These are phyloP conservation scores for Symmetrospora coprosmae DNA, from an alignment of 768 basidiomycete genomes.

Conservation along the genomic window DNA sequence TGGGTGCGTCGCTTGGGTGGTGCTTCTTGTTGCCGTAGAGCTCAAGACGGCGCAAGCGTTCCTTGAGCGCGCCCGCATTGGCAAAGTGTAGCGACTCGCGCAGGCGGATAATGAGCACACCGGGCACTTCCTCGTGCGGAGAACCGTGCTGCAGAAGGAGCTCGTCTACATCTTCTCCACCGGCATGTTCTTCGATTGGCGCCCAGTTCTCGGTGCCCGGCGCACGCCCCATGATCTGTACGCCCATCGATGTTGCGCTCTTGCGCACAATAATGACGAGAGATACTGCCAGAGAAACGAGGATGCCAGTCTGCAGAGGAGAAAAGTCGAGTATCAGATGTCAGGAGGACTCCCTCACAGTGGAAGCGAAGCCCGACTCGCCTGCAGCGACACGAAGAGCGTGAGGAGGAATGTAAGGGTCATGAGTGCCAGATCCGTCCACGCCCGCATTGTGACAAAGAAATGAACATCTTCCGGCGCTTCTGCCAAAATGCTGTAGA, in stretches of 20 bases:
- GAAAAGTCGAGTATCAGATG: background rate
- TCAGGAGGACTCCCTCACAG: background rate
- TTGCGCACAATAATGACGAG: constrained; percentile 8
- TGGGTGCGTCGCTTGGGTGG: constrained; percentile 75
- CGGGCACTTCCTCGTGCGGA: constrained; percentile 45
- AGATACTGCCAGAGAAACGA: constrained; percentile 9
- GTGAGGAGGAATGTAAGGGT: constrained; percentile 72
- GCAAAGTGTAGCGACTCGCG: constrained; percentile 86
- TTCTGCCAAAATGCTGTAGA: constrained; percentile 67
- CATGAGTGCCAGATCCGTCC: constrained; percentile 79
- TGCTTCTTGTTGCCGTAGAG: constrained; percentile 63
- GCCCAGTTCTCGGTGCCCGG: constrained; percentile 83
- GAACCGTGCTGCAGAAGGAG: background rate
- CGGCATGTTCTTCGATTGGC: constrained; percentile 72
- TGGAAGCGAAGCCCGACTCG: constrained; percentile 35
- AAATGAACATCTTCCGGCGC: constrained; percentile 35
- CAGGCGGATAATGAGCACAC: constrained; percentile 74
- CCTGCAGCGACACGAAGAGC: constrained; percentile 76
- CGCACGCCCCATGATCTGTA: constrained; percentile 47
- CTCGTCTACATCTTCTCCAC: constrained; percentile 50
- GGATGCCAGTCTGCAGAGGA: background rate
- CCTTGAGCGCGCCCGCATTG: constrained; percentile 89
- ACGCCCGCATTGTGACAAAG: constrained; percentile 54
- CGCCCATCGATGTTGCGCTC: constrained; percentile 33
- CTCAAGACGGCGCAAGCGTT: constrained; percentile 68